Evolutionary conservation across 257 asterid species (phyloP).

Genomic region (Fraxinus excelsior): DNA sequence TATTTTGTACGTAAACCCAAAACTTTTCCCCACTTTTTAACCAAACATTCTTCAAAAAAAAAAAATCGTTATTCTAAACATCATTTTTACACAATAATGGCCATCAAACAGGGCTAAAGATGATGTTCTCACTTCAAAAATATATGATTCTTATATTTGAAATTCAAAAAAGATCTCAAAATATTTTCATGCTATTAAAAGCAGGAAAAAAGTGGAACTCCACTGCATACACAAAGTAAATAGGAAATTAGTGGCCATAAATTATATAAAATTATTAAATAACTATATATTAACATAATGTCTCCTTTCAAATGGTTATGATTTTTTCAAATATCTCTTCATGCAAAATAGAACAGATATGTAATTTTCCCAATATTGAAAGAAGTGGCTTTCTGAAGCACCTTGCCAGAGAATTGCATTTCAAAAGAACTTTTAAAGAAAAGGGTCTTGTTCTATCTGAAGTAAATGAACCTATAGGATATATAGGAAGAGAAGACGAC

Average conservation of each 20-base stretch:
- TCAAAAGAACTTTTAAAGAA: slow-evolving; percentile 14
- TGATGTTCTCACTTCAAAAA: background rate
- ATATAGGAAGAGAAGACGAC: slow-evolving; percentile 15
- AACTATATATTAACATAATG: background rate
- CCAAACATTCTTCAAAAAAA: too few relatives aligned
- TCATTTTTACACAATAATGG: too few relatives aligned
- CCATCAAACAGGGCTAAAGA: background rate
- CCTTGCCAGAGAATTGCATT: slow-evolving; percentile 15
- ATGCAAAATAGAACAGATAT: background rate
- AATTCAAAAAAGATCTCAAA: background rate
- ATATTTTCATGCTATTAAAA: background rate
- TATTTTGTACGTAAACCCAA: too few relatives aligned
- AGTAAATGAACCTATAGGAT: slow-evolving; percentile 15
- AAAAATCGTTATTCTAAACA: too few relatives aligned
- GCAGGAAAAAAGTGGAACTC: background rate
- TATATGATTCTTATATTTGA: background rate
- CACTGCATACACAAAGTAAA: background rate
- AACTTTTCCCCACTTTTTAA: too few relatives aligned
- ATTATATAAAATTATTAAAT: slow-evolving; percentile 4
- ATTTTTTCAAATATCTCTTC: background rate
- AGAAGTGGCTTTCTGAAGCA: slow-evolving; percentile 20
- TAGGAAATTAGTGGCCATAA: background rate
- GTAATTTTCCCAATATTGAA: background rate
- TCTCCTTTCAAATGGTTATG: background rate
- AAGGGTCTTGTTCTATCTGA: slow-evolving; percentile 1